A percentile compares a stretch with the other conserved stretches of the same genome.
Evolutionary conservation across 352 stramenopile genomes (phyloP).

Genomic region (Stephanocyclus meneghinianus): DNA sequence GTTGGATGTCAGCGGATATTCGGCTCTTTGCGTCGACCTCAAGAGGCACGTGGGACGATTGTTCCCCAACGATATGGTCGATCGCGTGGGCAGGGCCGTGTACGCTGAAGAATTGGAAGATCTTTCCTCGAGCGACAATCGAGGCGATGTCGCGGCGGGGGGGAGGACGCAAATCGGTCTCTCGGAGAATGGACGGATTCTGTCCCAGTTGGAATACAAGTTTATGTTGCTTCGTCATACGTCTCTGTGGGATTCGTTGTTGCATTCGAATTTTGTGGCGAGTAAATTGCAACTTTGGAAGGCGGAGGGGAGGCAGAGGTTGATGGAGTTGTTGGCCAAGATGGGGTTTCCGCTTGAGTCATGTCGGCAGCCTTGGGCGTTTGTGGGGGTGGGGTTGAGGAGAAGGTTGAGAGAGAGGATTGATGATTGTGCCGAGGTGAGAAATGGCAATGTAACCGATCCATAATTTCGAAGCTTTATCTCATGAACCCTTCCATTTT

Average conservation of each 20-base stretch:
- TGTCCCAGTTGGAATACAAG: conserved; percentile 86
- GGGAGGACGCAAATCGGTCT: conserved; percentile 67
- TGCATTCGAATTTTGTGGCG: conserved; percentile 92
- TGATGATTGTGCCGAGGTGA: conserved; percentile 85
- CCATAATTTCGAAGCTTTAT: background rate
- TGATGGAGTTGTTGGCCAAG: conserved; percentile 91
- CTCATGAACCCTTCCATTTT: background rate
- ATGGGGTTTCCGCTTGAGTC: conserved; percentile 95
- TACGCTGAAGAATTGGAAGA: conserved; percentile 72
- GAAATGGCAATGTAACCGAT: background rate
- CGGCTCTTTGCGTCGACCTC: conserved; percentile 85
- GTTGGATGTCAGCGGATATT: conserved; percentile 91
- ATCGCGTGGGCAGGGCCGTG: conserved; percentile 64
- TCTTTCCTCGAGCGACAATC: background rate
- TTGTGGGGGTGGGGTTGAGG: conserved; percentile 92
- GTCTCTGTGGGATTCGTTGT: conserved; percentile 92
- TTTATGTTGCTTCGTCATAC: conserved; percentile 97
- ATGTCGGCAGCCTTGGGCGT: conserved; percentile 93
- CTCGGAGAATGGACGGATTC: conserved; percentile 74
- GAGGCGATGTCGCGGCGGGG: conserved; percentile 7
- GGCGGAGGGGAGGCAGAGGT: conserved; percentile 51
- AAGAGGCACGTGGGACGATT: conserved; percentile 71
- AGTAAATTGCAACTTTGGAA: conserved; percentile 75
- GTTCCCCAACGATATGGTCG: conserved; percentile 89
- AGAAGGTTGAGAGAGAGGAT: conserved; percentile 90